Evolutionary conservation across 2,329 filamentous ascomycete genomes (phyloP).

Genomic region (Arthroderma uncinatum): DNA sequence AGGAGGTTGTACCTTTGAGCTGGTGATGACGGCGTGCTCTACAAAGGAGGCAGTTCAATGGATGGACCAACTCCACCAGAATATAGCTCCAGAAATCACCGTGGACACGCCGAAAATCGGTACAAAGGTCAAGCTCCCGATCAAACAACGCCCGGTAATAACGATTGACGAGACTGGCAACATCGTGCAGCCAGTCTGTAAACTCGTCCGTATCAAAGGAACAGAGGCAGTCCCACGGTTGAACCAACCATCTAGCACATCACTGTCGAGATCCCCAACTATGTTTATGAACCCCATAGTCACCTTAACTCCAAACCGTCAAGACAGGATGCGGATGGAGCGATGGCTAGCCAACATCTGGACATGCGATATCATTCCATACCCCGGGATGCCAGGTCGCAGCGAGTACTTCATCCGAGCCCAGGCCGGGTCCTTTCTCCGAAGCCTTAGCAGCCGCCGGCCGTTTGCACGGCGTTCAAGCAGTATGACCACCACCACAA

Average conservation of each 20-base stretch:
- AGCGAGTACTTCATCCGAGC: conserved; percentile 62
- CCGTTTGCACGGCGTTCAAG: conserved; percentile 63
- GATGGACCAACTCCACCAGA: conserved; percentile 54
- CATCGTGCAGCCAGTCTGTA: conserved; percentile 6
- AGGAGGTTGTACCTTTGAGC: conserved; percentile 64
- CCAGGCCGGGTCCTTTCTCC: conserved; percentile 76
- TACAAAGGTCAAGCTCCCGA: conserved; percentile 6
- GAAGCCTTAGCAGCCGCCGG: conserved; percentile 70
- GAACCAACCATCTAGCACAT: conserved; percentile 7
- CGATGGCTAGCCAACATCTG: conserved; percentile 65
- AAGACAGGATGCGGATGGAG: conserved; percentile 69
- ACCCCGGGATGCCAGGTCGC: conserved; percentile 63
- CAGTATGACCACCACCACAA: conserved; percentile 36
- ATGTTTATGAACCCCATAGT: conserved; percentile 53
- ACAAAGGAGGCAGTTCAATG: conserved; percentile 68
- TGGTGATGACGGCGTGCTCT: conserved; percentile 79
- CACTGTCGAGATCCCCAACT: conserved; percentile 45
- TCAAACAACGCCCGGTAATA: conserved; percentile 45
- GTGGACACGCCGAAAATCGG: conserved; percentile 15
- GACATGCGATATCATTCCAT: conserved; percentile 69
- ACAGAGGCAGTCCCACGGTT: conserved; percentile 11
- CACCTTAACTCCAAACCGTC: conserved; percentile 60
- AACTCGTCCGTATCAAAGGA: conserved; percentile 15
- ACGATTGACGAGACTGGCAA: conserved; percentile 51
- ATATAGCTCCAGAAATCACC: conserved; percentile 37